These are phyloP conservation scores for Candida stauntonica DNA, from an alignment of 805 yeast species.

Conservation along the genomic window DNA sequence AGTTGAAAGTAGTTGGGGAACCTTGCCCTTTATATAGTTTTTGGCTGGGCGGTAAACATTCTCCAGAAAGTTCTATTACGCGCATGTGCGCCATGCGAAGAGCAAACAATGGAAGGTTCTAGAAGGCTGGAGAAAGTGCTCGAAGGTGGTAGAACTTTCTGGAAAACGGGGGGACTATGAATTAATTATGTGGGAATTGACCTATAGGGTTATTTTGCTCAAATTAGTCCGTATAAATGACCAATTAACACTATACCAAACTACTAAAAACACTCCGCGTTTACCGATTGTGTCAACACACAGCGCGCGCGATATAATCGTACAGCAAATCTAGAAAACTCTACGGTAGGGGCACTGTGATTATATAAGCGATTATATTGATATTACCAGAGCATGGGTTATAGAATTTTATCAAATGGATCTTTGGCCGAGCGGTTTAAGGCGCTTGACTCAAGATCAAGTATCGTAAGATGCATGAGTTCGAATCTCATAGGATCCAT, in stretches of 20 bases:
- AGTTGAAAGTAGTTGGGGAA: neutral
- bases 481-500: conserved; percentile 23
- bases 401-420: conserved; percentile 9
- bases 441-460: conserved; percentile 24
- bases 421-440: conserved; percentile 24
- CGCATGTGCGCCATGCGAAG: neutral
- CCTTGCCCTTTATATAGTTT: conserved; percentile 8
- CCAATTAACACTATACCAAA: neutral
- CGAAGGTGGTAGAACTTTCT: neutral
- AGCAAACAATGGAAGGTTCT: conserved; percentile 10
- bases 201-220: too few species aligned
- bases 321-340: neutral
- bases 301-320: neutral
- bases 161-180: too few species aligned
- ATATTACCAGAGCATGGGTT: neutral
- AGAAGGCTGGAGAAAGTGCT: conserved; percentile 1
- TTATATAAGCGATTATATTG: neutral
- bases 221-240: neutral
- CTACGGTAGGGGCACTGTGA: neutral
- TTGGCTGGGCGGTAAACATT: neutral
- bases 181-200: too few species aligned
- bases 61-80: conserved; percentile 12
- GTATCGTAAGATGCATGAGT: conserved; percentile 23
- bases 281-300: conserved; percentile 1
- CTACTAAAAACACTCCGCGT: neutral